These are phyloP conservation scores for Pharus latifolius DNA, from an alignment of 176 grass and related monocot species.

Conservation along the genomic window DNA sequence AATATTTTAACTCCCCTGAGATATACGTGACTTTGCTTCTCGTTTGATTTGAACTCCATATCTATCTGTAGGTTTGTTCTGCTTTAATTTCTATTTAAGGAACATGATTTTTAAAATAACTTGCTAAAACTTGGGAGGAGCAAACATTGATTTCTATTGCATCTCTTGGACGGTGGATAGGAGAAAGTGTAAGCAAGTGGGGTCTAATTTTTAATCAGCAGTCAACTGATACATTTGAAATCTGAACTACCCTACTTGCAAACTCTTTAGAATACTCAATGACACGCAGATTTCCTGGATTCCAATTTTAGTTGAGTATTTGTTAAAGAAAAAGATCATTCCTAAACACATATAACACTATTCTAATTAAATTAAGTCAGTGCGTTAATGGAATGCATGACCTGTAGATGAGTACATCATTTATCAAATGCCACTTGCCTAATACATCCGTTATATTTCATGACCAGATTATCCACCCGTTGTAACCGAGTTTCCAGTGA, in stretches of 20 bases:
- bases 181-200: neutral
- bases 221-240: constrained; percentile 38
- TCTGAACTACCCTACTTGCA: too few relatives aligned
- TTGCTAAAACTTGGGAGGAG: neutral
- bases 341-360: too few relatives aligned
- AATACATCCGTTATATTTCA: neutral
- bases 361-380: neutral
- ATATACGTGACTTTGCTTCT: neutral
- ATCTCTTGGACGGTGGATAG: constrained; percentile 14
- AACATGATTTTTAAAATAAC: neutral
- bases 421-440: too few relatives aligned
- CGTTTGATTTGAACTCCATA: neutral
- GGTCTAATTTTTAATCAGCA: neutral
- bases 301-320: too few relatives aligned
- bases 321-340: too few relatives aligned
- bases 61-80: neutral
- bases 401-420: too few relatives aligned
- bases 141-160: neutral
- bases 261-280: too few relatives aligned
- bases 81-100: neutral
- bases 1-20: neutral
- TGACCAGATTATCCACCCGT: constrained; percentile 1
- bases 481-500: neutral
- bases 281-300: too few relatives aligned
- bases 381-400: constrained; percentile 11